These are phyloP conservation scores for Neonectria sp. DNA, from an alignment of 2,329 filamentous ascomycete genomes.

Conservation along the genomic window DNA sequence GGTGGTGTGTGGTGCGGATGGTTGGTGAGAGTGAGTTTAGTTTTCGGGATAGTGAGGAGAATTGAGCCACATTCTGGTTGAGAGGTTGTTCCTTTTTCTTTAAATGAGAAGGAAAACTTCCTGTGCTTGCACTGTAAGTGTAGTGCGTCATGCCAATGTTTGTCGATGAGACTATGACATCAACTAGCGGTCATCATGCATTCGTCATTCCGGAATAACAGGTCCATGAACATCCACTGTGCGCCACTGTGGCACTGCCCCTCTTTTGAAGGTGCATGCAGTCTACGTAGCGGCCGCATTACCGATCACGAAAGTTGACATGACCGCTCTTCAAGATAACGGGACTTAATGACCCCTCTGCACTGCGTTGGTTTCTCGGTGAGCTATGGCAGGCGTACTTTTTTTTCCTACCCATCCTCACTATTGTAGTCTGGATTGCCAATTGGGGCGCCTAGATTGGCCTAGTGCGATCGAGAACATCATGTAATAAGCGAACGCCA, in stretches of 20 bases:
- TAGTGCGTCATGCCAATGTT: slow-evolving; percentile 5
- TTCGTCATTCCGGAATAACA: slow-evolving; percentile 1
- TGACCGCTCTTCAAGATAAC: neutral
- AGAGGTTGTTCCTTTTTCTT: neutral
- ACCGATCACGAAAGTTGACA: neutral
- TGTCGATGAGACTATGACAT: neutral
- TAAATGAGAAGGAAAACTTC: neutral
- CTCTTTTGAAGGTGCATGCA: neutral
- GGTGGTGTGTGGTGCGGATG: neutral
- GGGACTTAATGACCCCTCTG: neutral
- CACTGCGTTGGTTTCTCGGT: neutral
- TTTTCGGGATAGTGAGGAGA: neutral
- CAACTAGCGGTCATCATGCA: slow-evolving; percentile 5
- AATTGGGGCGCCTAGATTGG: too few relatives aligned
- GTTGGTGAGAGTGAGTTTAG: neutral
- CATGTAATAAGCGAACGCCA: too few relatives aligned
- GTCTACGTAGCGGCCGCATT: neutral
- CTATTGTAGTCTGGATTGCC: too few relatives aligned
- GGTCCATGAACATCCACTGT: neutral
- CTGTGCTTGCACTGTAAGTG: neutral
- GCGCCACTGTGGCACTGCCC: slow-evolving; percentile 4
- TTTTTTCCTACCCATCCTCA: neutral
- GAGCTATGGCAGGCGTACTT: neutral
- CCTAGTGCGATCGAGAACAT: too few relatives aligned
- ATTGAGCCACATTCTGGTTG: neutral